These are phyloP conservation scores for Acorus calamus DNA, from an alignment of 106 monocot genomes.

Conservation along the genomic window DNA sequence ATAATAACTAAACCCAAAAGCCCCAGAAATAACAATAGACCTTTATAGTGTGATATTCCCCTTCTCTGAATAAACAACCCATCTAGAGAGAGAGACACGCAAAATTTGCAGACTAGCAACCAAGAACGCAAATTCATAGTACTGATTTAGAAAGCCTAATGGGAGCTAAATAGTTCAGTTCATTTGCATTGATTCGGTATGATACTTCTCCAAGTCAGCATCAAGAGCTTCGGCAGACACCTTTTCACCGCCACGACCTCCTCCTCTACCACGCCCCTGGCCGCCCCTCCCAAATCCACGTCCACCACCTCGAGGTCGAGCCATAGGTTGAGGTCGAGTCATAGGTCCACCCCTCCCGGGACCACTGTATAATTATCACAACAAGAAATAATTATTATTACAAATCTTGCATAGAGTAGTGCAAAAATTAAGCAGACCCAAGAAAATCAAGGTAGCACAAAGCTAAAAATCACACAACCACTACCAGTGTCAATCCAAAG, in stretches of 20 bases:
- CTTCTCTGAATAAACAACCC: too few relatives aligned
- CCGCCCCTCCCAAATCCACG: slow-evolving; percentile 15
- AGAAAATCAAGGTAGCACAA: too few relatives aligned
- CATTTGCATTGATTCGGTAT: slow-evolving; percentile 28
- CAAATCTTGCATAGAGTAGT: neutral
- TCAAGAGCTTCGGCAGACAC: slow-evolving; percentile 10
- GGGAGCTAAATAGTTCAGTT: slow-evolving; percentile 7
- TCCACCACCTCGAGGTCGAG: slow-evolving; percentile 9
- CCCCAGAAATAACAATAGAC: too few relatives aligned
- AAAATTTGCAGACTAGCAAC: too few relatives aligned
- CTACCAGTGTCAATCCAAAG: too few relatives aligned
- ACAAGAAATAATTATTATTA: neutral
- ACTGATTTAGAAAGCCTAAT: too few relatives aligned
- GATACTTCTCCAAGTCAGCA: slow-evolving; percentile 48
- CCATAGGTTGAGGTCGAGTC: slow-evolving; percentile 3
- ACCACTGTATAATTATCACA: slow-evolving; percentile 21
- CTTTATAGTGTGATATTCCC: too few relatives aligned
- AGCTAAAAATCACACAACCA: too few relatives aligned
- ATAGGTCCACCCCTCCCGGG: slow-evolving; percentile 12
- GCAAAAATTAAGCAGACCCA: neutral
- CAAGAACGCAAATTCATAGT: too few relatives aligned
- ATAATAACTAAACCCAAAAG: too few relatives aligned
- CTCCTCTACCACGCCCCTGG: slow-evolving; percentile 15
- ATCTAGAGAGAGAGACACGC: too few relatives aligned
- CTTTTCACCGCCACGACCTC: slow-evolving; percentile 1